Conservation (phyloP, 805 yeast genomes). For the Wickerhamomyces bovis region DNA sequence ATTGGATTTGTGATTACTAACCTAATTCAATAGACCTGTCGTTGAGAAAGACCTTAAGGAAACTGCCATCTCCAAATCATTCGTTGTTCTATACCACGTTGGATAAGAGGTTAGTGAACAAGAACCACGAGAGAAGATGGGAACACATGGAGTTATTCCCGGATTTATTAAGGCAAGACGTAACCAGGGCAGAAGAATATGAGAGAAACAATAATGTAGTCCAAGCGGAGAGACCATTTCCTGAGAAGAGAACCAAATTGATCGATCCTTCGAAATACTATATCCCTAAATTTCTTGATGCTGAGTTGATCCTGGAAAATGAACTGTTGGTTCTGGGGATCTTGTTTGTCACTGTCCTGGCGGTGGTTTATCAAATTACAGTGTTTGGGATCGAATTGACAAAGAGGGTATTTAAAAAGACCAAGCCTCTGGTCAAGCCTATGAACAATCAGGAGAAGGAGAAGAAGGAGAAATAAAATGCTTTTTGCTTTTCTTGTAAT, state of each 20-base stretch:
- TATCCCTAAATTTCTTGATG: conserved; percentile 35
- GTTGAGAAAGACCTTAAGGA: conserved; percentile 51
- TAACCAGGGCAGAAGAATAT: conserved; percentile 41
- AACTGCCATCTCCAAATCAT: conserved; percentile 68
- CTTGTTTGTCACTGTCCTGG: conserved; percentile 9
- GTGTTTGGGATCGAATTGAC: background rate
- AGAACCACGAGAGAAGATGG: conserved; percentile 25
- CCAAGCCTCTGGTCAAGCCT: background rate
- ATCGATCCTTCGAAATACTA: conserved; percentile 22
- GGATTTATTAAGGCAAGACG: conserved; percentile 44
- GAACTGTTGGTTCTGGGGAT: conserved; percentile 40
- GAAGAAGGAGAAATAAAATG: background rate
- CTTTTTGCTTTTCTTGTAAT: too few relatives aligned
- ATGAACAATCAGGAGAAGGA: background rate
- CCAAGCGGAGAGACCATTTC: conserved; percentile 26
- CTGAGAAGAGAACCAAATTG: conserved; percentile 28
- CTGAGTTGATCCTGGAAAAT: conserved; percentile 44
- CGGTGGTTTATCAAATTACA: background rate
- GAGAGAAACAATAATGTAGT: conserved; percentile 45
- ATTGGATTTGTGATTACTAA: conserved; percentile 8
- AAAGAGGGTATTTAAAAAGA: background rate
- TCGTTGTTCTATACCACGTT: conserved; percentile 53
- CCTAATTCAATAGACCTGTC: conserved; percentile 22
- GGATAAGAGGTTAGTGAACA: conserved; percentile 22
- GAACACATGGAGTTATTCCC: conserved; percentile 42